phyloP scores from a whole-genome alignment of 73 alveolate species.

The Paramecium tetraurelia region DNA sequence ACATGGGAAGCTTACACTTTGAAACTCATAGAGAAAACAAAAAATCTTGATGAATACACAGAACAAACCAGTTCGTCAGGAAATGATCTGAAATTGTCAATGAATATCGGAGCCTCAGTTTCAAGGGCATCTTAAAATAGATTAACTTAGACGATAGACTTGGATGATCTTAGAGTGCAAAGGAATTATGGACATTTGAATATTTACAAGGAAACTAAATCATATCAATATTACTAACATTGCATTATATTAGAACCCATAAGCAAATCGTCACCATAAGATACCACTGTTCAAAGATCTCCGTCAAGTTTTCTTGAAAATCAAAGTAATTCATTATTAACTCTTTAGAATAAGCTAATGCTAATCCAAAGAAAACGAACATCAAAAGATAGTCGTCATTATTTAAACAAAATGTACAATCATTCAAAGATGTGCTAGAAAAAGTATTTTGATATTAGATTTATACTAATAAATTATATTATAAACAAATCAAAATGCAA shows the following conservation, averaged over 20 bases:
- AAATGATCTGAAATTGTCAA: not conserved
- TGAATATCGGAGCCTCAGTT: not conserved
- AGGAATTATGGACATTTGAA: not conserved
- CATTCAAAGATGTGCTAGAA: not conserved
- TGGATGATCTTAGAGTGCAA: not conserved
- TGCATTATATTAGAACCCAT: not conserved
- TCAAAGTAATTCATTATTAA: not conserved
- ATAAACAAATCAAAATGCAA: constrained; percentile 23
- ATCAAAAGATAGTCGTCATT: not conserved
- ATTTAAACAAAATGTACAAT: not conserved
- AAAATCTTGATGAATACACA: not conserved
- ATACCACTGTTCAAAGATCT: not conserved
- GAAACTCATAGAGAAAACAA: not conserved
- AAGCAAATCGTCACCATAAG: not conserved
- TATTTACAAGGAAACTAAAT: not conserved
- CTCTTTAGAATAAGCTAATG: not conserved
- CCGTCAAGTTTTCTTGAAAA: not conserved
- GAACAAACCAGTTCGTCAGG: not conserved
- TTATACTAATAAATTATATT: not conserved
- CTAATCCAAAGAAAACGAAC: not conserved
- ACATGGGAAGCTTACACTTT: constrained; percentile 7
- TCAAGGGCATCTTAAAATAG: not conserved
- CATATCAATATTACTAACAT: not conserved
- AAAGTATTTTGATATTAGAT: not conserved
- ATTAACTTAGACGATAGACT: not conserved